These are phyloP conservation scores for Puya raimondii DNA, from an alignment of 176 grass and related monocot genomes.

Conservation along the genomic window DNA sequence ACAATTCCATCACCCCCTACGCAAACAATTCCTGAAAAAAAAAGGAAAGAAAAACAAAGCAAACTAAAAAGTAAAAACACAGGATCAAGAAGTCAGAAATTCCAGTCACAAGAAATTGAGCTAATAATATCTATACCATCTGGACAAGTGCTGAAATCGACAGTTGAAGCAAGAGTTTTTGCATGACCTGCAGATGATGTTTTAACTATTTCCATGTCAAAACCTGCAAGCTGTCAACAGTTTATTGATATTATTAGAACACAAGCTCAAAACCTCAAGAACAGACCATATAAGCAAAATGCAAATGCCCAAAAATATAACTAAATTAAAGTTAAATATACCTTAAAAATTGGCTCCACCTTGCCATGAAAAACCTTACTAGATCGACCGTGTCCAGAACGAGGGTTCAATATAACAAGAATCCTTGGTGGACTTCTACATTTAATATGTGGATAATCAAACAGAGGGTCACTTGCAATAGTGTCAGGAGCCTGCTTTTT, in stretches of 20 bases:
- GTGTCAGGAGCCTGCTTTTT: slow-evolving; percentile 46
- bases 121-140: slow-evolving; percentile 50
- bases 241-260: not conserved
- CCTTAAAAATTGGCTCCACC: slow-evolving; percentile 97
- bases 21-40: slow-evolving; percentile 76
- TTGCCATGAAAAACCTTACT: slow-evolving; percentile 91
- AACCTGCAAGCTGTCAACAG: slow-evolving; percentile 79
- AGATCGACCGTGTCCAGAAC: slow-evolving; percentile 85
- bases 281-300: not conserved
- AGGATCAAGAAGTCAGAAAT: slow-evolving; percentile 8
- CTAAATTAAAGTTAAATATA: slow-evolving; percentile 9
- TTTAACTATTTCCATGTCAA: slow-evolving; percentile 94
- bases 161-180: slow-evolving; percentile 63
- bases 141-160: slow-evolving; percentile 78
- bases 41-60: slow-evolving; percentile 6
- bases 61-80: slow-evolving; percentile 6
- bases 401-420: slow-evolving; percentile 97
- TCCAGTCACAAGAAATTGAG: slow-evolving; percentile 7
- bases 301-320: not conserved
- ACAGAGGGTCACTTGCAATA: slow-evolving; percentile 41
- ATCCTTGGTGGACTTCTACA: slow-evolving; percentile 60
- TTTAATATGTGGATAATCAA: slow-evolving; percentile 73
- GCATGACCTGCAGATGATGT: slow-evolving; percentile 88
- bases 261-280: not conserved
- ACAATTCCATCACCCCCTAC: slow-evolving; percentile 97